Evolutionary conservation across 202 grass and related monocot species (phyloP), one percentile per base, ranked within the genome.

Genomic region (Zizania palustris): DNA sequence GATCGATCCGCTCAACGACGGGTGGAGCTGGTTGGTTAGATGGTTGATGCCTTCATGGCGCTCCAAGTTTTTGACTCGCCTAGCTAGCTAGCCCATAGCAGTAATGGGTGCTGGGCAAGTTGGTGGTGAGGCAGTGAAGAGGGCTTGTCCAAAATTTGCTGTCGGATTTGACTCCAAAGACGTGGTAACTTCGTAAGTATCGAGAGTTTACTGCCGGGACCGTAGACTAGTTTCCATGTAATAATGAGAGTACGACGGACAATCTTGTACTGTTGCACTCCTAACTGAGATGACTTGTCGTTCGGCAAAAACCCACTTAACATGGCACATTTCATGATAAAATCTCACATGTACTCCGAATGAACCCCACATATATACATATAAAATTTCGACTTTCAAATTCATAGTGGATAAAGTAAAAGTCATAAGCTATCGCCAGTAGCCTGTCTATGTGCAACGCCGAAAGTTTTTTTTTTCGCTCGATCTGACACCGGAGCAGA

Each of bases 81-180:
- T 74, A 6, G 80, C 61, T 28, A 28, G 28, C 28, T 28, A 36
- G 12, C 13, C 49, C 2, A 35, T 46, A 0, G 56, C 0, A 65
- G 59, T 72, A 50, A 80, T 57, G 44, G 50, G n/a, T 19, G n/a
- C 72, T 44, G 5, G 20, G 75, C 21, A 45, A 59, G 54, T 61
- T 5, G 20, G 56, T 71, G 19, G 59, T 10, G 28, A 28, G 28
- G 66, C 5, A 53, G 45, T 75, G 37, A 75, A 70, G 45, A 18
- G 64, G 39, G 22, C 74, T 68, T 86, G 84, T 49, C 54, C 43
- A 44, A 51, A 76, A 60, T 62, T 51, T 38, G 73, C 37, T 46
- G 49, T 42, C 43, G 59, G 49, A 58, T 33, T 20, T n/a, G 60
- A 50, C 66, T 37, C 12, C 3, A 9, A 1, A 54, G 18, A 19